These are phyloP conservation scores for Neurospora sp. DNA, from an alignment of 495 filamentous ascomycete genomes.

Conservation along the genomic window DNA sequence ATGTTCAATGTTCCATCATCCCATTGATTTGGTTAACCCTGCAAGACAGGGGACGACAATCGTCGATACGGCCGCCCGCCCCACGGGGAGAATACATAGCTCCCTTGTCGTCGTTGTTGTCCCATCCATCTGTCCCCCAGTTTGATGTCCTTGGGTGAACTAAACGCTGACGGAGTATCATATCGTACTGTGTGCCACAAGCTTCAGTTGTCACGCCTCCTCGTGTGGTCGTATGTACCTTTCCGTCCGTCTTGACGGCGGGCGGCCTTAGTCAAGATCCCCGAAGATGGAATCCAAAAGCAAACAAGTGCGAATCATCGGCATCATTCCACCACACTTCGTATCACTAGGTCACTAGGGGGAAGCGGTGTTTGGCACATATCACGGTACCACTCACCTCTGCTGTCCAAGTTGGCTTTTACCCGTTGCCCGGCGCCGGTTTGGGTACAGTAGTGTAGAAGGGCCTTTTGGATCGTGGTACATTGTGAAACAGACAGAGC, in stretches of 20 bases:
- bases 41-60: neutral
- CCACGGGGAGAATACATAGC: neutral
- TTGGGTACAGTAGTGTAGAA: neutral
- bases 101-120: neutral
- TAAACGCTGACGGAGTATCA: neutral
- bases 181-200: neutral
- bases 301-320: neutral
- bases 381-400: neutral
- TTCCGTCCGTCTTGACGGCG: neutral
- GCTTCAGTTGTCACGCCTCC: neutral
- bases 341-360: neutral
- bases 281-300: neutral
- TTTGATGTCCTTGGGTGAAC: neutral
- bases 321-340: neutral
- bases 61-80: neutral
- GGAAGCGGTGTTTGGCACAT: neutral
- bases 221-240: neutral
- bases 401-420: neutral
- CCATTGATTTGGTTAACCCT: neutral
- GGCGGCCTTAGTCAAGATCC: too few species aligned
- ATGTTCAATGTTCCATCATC: neutral
- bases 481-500: neutral
- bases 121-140: neutral
- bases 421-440: neutral
- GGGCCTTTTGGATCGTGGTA: neutral